Base-by-base conservation (phyloP, 2,329 filamentous ascomycete genomes). In the Plenodomus biglobosus region DNA sequence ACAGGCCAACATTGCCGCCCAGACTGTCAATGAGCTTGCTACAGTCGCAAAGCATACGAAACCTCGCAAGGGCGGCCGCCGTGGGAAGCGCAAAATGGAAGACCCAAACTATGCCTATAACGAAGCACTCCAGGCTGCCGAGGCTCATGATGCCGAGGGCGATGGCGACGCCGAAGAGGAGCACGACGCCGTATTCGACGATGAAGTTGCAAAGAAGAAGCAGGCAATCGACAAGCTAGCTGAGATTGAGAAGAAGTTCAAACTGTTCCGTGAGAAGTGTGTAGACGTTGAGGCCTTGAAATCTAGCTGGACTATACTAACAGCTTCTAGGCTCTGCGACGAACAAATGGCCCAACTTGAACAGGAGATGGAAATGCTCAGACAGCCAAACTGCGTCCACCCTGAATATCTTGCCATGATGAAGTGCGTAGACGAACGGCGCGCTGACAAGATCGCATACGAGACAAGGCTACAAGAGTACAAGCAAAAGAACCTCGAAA, bases 321-420 rank as follows among this genome's bases (percentile, higher is more conserved):
- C 52, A 52, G 37, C 38, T n/a, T 41, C 16, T 62, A 95, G 91
- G 57, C 81, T 96, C 36, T 94, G 92, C 71, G 90, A 94, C 66
- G 92, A 97, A 71, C 84, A 90, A 54, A 81, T 99, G 18, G 86
- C 88, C 42, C 85, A 89, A 63, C 78, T 95, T 46, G 91, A 95
- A 53, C 76, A 78, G 42, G 84, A 87, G 70, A 74, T 87, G 40
- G 78, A 81, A 38, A 77, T 85, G 70, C 75, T 87, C 39, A 77
- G 76, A 40, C 77, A 81, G 46, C 74, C 80, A 1, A 77, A 80
- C 41, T 81, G 81, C 43, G 87, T 84, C n/a, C 94, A 99, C 68
- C 89, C 90, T 30, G 92, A 96, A 70, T 92, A 92, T 59, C 79
- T 96, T 30, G 88, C 89, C 36, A 95, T 96, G 85, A 86, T 95